phyloP scores from a whole-genome alignment of 2,329 filamentous ascomycete genomes.

The Xylaria digitata region DNA sequence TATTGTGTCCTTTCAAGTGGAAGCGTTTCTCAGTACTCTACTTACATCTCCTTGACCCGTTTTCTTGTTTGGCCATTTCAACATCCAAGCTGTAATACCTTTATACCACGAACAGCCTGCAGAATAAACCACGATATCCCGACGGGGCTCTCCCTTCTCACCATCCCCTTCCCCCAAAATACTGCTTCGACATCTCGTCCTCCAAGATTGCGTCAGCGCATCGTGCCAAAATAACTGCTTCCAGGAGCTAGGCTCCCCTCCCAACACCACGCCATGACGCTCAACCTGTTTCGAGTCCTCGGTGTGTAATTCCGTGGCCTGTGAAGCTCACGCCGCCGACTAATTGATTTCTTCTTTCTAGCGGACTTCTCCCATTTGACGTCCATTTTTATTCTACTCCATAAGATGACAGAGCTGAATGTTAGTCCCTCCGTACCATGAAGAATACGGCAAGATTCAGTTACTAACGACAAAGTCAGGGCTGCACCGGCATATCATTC shows the following conservation, averaged over 20 bases:
- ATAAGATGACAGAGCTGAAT: constrained; percentile 95
- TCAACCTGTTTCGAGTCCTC: constrained; percentile 69
- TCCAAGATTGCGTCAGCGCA: constrained; percentile 33
- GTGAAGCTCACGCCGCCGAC: constrained; percentile 18
- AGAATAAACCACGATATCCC: constrained; percentile 12
- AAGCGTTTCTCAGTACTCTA: constrained; percentile 3
- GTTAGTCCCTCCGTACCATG: constrained; percentile 64
- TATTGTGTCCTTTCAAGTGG: constrained; percentile 55
- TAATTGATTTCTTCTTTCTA: constrained; percentile 54
- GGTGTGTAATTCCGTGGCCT: constrained; percentile 55
- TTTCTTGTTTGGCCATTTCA: constrained; percentile 34
- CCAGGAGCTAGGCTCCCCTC: constrained; percentile 41
- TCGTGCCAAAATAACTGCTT: constrained; percentile 34
- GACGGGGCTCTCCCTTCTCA: constrained; percentile 15
- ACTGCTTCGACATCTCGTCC: constrained; percentile 24
- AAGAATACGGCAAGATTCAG: constrained; percentile 30
- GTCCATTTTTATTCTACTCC: constrained; percentile 92
- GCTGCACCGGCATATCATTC: constrained; percentile 97
- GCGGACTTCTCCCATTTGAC: constrained; percentile 95
- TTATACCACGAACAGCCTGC: neutral
- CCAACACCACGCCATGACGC: constrained; percentile 54
- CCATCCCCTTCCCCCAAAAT: neutral
- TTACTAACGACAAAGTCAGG: constrained; percentile 65
- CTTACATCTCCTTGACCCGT: neutral
- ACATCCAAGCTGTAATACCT: constrained; percentile 8